phyloP scores from a whole-genome alignment of 495 filamentous ascomycete genomes.

The Haplographium delicatum region DNA sequence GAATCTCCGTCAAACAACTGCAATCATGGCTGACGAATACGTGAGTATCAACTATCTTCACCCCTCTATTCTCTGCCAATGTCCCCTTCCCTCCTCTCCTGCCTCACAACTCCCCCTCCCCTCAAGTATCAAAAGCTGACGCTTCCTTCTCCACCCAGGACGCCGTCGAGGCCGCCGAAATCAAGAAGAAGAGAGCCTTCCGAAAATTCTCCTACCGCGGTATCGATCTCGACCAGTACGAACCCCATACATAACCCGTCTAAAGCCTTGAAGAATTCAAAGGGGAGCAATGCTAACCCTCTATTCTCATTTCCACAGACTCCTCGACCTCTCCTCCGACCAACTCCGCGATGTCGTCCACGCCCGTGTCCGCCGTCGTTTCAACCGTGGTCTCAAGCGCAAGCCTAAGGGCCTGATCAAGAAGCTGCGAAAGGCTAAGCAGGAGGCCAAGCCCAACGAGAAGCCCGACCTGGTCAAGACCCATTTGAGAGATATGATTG shows the following conservation, averaged over 20 bases:
- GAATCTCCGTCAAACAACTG: conserved; percentile 45
- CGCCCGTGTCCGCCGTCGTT: conserved; percentile 94
- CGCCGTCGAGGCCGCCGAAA: conserved; percentile 93
- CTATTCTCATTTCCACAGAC: conserved; percentile 48
- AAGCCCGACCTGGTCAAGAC: conserved; percentile 98
- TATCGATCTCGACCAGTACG: conserved; percentile 96
- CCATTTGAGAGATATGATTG: conserved; percentile 98
- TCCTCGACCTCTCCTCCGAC: conserved; percentile 97
- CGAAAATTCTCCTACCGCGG: conserved; percentile 99
- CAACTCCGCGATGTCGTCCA: conserved; percentile 99
- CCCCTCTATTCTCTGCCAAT: neutral
- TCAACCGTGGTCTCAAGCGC: conserved; percentile 99
- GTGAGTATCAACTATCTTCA: conserved; percentile 49
- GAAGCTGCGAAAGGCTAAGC: conserved; percentile 99
- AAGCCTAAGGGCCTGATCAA: conserved; percentile 99
- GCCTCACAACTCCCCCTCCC: no score
- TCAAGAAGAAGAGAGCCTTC: conserved; percentile 99
- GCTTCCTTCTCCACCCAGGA: no score
- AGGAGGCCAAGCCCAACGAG: conserved; percentile 99
- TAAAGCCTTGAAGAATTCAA: conserved; percentile 29
- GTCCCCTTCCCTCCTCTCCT: no score
- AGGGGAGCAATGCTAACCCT: conserved; percentile 33
- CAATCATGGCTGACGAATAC: conserved; percentile 96
- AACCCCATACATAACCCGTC: conserved; percentile 31
- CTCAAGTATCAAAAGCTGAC: no score